phyloP scores from a whole-genome alignment of 2,329 filamentous ascomycete species.

The Endocalyx cinctus region DNA sequence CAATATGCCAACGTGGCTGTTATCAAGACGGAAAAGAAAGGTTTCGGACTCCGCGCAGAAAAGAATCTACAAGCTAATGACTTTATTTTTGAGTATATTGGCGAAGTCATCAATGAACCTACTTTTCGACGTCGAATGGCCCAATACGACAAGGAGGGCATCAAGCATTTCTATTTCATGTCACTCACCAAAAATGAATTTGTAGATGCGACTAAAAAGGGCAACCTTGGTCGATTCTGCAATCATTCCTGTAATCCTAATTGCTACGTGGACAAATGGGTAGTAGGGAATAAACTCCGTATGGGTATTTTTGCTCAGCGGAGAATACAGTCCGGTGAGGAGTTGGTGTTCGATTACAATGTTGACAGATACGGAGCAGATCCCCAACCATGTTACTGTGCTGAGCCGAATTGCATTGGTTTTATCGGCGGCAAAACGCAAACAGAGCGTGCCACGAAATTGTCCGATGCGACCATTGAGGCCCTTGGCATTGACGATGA shows the following conservation, averaged over 20 bases:
- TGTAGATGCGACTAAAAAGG: conserved; percentile 94
- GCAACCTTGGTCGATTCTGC: conserved; percentile 94
- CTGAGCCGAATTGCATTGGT: conserved; percentile 87
- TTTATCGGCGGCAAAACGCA: conserved; percentile 98
- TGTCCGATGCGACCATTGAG: conserved; percentile 85
- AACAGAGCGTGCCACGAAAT: conserved; percentile 88
- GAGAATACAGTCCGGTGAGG: conserved; percentile 79
- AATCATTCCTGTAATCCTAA: conserved; percentile 99
- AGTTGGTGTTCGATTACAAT: conserved; percentile 99
- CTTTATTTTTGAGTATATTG: conserved; percentile 97
- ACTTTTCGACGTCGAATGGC: conserved; percentile 86
- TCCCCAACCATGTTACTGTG: conserved; percentile 95
- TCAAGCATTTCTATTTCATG: conserved; percentile 99
- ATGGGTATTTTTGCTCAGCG: conserved; percentile 98
- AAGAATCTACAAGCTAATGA: conserved; percentile 72
- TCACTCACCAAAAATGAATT: conserved; percentile 95
- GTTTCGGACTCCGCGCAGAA: conserved; percentile 84
- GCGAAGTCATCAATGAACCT: conserved; percentile 92
- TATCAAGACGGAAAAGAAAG: conserved; percentile 97
- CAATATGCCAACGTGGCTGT: conserved; percentile 89
- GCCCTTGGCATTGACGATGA: conserved; percentile 91
- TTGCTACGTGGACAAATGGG: conserved; percentile 99
- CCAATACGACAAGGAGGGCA: conserved; percentile 91
- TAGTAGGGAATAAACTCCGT: conserved; percentile 91
- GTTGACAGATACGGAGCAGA: conserved; percentile 97